A percentile compares a stretch with the other conserved stretches of the same genome.
phyloP scores from a whole-genome alignment of 2,329 filamentous ascomycete species.

The Penicillium palitans region DNA sequence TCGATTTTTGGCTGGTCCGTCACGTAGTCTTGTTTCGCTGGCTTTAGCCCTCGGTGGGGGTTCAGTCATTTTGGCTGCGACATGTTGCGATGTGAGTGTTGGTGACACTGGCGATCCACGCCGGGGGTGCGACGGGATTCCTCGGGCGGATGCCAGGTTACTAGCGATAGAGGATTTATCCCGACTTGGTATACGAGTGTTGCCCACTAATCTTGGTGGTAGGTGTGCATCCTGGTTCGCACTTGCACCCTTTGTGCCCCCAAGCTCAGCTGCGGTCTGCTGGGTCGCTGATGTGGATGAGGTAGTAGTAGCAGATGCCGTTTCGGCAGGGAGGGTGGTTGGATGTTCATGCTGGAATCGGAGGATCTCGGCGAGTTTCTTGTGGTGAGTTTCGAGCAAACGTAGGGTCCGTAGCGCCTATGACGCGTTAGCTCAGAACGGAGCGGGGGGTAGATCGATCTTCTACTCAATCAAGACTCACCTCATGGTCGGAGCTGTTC shows the following conservation, averaged over 20 bases:
- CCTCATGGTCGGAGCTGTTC: constrained; percentile 63
- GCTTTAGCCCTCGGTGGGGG: constrained; percentile 47
- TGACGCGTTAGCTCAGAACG: constrained; percentile 9
- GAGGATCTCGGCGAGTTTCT: constrained; percentile 76
- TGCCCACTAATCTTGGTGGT: constrained; percentile 41
- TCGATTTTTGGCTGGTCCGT: constrained; percentile 29
- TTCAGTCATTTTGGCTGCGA: constrained; percentile 67
- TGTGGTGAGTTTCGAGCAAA: constrained; percentile 85
- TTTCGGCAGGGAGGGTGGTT: constrained; percentile 23
- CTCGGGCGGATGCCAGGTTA: constrained; percentile 81
- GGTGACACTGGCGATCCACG: constrained; percentile 69
- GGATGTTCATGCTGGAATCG: constrained; percentile 64
- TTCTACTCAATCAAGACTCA: constrained; percentile 29
- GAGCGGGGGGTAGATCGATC: neutral
- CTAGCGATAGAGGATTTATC: constrained; percentile 84
- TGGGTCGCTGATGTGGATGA: constrained; percentile 19
- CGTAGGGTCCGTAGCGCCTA: constrained; percentile 77
- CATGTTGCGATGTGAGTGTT: constrained; percentile 71
- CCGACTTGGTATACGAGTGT: constrained; percentile 56
- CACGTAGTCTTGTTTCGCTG: constrained; percentile 32
- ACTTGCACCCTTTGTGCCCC: constrained; percentile 25
- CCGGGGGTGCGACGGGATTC: constrained; percentile 61
- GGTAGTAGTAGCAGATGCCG: constrained; percentile 7
- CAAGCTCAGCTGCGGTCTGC: constrained; percentile 18
- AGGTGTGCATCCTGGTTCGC: constrained; percentile 36